Evolutionary conservation across 805 yeast genomes (phyloP).

Genomic region (Starmerella vaccinii): DNA sequence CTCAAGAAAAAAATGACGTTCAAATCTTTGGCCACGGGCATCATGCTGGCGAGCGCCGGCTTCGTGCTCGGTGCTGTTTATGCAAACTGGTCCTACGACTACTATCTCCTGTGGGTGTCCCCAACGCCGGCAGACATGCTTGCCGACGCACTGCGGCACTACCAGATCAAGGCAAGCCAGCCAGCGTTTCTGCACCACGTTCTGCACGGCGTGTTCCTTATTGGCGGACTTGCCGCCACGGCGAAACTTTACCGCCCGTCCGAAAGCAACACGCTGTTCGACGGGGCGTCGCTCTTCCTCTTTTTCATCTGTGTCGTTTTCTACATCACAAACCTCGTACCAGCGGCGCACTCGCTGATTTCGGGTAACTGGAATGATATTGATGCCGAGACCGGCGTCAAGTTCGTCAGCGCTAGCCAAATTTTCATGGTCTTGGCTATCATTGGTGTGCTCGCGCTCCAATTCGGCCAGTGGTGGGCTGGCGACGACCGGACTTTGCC

Average conservation of each 20-base stretch:
- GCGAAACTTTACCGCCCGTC: constrained; percentile 79
- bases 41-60: constrained; percentile 40
- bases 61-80: constrained; percentile 73
- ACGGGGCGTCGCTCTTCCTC: constrained; percentile 74
- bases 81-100: constrained; percentile 75
- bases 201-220: constrained; percentile 47
- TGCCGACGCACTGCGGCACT: constrained; percentile 57
- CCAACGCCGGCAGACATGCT: constrained; percentile 44
- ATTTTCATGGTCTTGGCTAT: constrained; percentile 61
- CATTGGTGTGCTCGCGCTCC: constrained; percentile 71
- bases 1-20: constrained; percentile 27
- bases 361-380: constrained; percentile 91
- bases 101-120: constrained; percentile 58
- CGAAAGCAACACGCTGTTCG: constrained; percentile 76
- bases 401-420: constrained; percentile 84
- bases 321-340: constrained; percentile 74
- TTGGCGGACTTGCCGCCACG: constrained; percentile 65
- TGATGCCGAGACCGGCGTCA: constrained; percentile 70
- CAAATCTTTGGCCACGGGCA: constrained; percentile 28
- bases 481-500: constrained; percentile 15
- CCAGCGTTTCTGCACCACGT: constrained; percentile 51
- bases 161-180: constrained; percentile 57
- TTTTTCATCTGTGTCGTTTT: constrained; percentile 63
- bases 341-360: constrained; percentile 62
- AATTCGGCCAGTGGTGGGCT: constrained; percentile 84